These are phyloP conservation scores for Pythium rishiriense DNA, from an alignment of 352 stramenopile genomes.

Conservation along the genomic window DNA sequence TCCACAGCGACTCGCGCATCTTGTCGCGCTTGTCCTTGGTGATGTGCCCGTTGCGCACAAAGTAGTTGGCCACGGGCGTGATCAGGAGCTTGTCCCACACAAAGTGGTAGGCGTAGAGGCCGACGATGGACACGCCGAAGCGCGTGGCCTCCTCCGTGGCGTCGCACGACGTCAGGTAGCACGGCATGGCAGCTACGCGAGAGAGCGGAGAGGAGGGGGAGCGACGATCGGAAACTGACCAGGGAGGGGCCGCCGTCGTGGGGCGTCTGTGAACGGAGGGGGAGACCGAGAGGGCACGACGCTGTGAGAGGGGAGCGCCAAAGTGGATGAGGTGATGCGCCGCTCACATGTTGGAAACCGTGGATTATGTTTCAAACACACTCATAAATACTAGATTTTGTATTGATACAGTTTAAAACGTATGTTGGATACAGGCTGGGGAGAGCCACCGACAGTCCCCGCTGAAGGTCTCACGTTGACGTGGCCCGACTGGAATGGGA, in stretches of 20 bases:
- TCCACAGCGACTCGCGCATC: constrained; percentile 83
- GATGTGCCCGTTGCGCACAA: constrained; percentile 44
- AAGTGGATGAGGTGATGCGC: background rate
- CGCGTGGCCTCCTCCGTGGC: constrained; percentile 51
- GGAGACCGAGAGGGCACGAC: background rate
- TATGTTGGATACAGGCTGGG: background rate
- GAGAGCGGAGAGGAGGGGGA: background rate
- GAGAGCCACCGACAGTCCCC: background rate
- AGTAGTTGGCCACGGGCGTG: constrained; percentile 44
- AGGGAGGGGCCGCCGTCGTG: too few relatives aligned
- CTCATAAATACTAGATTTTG: background rate
- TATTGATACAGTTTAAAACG: background rate
- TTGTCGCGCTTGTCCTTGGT: constrained; percentile 72
- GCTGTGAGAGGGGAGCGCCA: background rate
- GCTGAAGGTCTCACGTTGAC: too few relatives aligned
- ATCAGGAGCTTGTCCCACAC: constrained; percentile 67
- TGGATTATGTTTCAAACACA: background rate
- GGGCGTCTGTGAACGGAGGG: background rate
- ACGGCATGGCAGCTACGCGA: constrained; percentile 49
- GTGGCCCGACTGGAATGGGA: background rate
- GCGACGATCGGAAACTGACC: constrained; percentile 7
- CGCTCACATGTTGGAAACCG: background rate
- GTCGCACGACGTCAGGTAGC: constrained; percentile 68
- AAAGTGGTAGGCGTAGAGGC: constrained; percentile 75
- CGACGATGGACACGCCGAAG: constrained; percentile 51